Evolutionary conservation across 768 basidiomycete genomes (phyloP).

Genomic region (Lentinus brumalis): DNA sequence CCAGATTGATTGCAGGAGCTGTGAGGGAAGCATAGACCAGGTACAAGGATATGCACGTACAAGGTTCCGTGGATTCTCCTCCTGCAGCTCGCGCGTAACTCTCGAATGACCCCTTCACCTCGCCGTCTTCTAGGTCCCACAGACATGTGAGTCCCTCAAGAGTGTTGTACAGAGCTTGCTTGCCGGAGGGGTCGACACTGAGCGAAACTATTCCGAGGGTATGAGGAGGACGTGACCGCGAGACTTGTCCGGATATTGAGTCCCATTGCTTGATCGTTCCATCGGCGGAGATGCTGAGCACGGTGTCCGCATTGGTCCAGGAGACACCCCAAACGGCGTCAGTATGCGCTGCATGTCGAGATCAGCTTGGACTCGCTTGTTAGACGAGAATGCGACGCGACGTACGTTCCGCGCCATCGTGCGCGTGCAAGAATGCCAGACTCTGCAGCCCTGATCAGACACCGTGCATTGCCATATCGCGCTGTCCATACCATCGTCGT

Average conservation of each 20-base stretch:
- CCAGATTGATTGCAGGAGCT: background rate
- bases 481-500: conserved; percentile 1
- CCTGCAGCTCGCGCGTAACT: conserved; percentile 58
- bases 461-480: background rate
- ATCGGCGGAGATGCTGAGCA: conserved; percentile 76
- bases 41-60: conserved; percentile 46
- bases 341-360: conserved; percentile 57
- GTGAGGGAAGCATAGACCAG: background rate
- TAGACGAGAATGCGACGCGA: conserved; percentile 4
- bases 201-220: conserved; percentile 84
- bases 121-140: conserved; percentile 68
- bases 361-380: conserved; percentile 1
- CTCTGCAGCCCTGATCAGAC: conserved; percentile 44
- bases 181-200: conserved; percentile 68
- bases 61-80: conserved; percentile 59
- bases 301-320: conserved; percentile 66
- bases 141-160: conserved; percentile 82
- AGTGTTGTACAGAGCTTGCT: conserved; percentile 72
- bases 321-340: conserved; percentile 79
- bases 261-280: conserved; percentile 78
- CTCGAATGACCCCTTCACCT: conserved; percentile 65
- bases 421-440: conserved; percentile 71
- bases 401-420: conserved; percentile 79
- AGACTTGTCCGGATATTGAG: conserved; percentile 62
- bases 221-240: conserved; percentile 65